Conservation (phyloP, 2,329 filamentous ascomycete species). For the Calonectria naviculata region DNA sequence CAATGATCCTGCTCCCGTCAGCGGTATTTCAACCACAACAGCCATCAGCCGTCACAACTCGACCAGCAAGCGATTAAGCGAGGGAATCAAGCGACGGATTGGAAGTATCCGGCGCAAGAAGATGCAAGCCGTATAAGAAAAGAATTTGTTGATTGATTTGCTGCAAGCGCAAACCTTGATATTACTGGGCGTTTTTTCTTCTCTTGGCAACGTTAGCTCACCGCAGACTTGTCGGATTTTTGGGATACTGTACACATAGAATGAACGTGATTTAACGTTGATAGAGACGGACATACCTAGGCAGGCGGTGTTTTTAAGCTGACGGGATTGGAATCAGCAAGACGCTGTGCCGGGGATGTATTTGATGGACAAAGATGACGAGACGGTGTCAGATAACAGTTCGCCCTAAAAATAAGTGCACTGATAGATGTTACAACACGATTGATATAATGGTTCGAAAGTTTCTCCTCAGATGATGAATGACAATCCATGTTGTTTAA, state of each 20-base stretch:
- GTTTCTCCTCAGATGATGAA: too few species aligned
- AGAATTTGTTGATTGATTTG: background rate
- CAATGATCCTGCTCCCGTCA: conserved; percentile 38
- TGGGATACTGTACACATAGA: background rate
- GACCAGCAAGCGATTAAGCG: conserved; percentile 57
- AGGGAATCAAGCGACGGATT: conserved; percentile 65
- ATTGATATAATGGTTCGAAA: background rate
- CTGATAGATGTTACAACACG: background rate
- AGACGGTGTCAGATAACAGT: background rate
- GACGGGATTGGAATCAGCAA: background rate
- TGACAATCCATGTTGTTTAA: background rate
- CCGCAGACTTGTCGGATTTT: background rate
- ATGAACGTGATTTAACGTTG: background rate
- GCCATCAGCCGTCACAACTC: conserved; percentile 52
- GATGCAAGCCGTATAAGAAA: conserved; percentile 29
- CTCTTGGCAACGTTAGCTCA: background rate
- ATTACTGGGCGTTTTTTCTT: conserved; percentile 1
- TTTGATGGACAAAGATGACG: background rate
- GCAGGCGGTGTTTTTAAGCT: background rate
- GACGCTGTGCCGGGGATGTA: background rate
- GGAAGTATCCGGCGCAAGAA: conserved; percentile 63
- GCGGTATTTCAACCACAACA: conserved; percentile 33
- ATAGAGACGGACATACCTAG: background rate
- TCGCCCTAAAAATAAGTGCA: background rate
- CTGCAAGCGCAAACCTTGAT: background rate